Conservation (phyloP, 2,329 filamentous ascomycete species). For the Tolypocladium cylindrosporum region DNA sequence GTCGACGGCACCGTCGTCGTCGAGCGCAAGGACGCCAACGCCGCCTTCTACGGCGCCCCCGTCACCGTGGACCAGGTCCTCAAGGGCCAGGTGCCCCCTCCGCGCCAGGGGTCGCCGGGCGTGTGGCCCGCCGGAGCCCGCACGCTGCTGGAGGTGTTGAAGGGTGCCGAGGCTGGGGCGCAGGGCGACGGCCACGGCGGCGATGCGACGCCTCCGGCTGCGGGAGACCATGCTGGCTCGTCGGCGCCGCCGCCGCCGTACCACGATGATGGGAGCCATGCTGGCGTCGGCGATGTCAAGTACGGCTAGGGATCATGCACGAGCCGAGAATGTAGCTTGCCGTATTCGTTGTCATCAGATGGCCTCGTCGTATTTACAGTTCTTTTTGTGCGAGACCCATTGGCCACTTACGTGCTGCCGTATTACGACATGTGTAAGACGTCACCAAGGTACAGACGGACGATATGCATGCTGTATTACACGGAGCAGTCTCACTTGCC, state of each 20-base stretch:
- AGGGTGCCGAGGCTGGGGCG: conserved; percentile 20
- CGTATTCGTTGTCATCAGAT: too few relatives aligned
- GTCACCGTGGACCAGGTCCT: conserved; percentile 37
- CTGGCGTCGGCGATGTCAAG: conserved; percentile 3
- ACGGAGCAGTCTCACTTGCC: too few relatives aligned
- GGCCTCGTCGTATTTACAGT: too few relatives aligned
- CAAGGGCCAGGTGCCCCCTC: conserved; percentile 24
- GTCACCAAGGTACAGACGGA: too few relatives aligned
- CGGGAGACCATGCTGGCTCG: not conserved
- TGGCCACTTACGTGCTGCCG: too few relatives aligned
- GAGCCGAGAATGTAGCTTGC: not conserved
- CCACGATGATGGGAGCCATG: conserved; percentile 5
- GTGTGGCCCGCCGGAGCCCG: conserved; percentile 23
- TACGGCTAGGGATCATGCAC: not conserved
- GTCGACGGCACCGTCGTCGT: conserved; percentile 82
- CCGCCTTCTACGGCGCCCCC: conserved; percentile 67
- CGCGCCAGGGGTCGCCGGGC: conserved; percentile 9
- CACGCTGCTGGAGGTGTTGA: conserved; percentile 18
- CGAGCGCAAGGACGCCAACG: conserved; percentile 80
- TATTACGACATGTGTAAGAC: too few relatives aligned
- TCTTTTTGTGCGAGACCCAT: too few relatives aligned
- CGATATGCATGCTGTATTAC: too few relatives aligned
- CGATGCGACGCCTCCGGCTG: not conserved
- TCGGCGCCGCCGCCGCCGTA: conserved; percentile 2
- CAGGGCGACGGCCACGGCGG: not conserved